Evolutionary conservation across 2,329 filamentous ascomycete genomes (phyloP).

Genomic region (Beauveria australis): DNA sequence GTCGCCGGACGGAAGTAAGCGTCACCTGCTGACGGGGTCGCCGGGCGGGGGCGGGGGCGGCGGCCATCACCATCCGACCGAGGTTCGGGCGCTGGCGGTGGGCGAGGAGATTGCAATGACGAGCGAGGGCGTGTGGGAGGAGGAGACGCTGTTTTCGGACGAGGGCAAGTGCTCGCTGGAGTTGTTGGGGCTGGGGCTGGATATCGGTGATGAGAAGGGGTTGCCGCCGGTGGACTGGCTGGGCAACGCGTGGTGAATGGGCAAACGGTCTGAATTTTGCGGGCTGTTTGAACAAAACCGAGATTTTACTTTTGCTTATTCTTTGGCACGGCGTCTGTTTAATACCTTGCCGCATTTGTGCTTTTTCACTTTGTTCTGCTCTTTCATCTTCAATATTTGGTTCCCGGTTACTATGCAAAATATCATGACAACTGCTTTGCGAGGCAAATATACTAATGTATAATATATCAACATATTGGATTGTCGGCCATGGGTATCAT

Average conservation of each 20-base stretch:
- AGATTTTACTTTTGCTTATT: no score
- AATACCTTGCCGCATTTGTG: no score
- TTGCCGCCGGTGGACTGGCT: not conserved
- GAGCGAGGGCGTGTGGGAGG: conserved; percentile 28
- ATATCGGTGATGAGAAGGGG: not conserved
- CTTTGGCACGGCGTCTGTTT: no score
- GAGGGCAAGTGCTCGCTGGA: not conserved
- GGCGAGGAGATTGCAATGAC: conserved; percentile 37
- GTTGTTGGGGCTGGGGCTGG: not conserved
- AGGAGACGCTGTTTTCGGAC: not conserved
- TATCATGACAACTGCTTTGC: not conserved
- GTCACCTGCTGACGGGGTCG: not conserved
- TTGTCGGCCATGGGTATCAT: conserved; percentile 9
- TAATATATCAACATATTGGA: not conserved
- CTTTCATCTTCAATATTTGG: no score
- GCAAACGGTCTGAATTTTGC: not conserved
- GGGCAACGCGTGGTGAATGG: not conserved
- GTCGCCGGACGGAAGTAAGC: not conserved
- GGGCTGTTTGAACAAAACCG: no score
- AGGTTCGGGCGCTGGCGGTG: conserved; percentile 32
- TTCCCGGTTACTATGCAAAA: not conserved
- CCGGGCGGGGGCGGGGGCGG: no score
- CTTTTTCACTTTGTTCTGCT: no score
- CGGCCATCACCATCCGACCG: conserved; percentile 20
- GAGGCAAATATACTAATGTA: not conserved